Conservation (phyloP, 2,329 filamentous ascomycete genomes). For the Penicillium sp. region DNA sequence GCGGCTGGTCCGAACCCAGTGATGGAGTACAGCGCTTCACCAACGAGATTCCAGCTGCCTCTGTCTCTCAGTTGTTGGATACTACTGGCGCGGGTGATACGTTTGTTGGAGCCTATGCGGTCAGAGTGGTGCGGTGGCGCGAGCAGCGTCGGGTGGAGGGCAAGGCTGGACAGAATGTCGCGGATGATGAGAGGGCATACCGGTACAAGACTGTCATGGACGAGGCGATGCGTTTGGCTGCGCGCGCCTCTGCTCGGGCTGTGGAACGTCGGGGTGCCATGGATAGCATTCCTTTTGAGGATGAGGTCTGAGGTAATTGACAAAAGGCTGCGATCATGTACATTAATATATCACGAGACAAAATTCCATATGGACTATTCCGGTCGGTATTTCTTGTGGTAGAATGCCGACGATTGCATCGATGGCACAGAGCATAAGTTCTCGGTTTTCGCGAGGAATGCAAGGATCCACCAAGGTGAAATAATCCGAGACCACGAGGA, state of each 20-base stretch:
- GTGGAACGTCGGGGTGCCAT: constrained; percentile 48
- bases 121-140: constrained; percentile 61
- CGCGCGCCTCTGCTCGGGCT: constrained; percentile 44
- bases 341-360: constrained; percentile 5
- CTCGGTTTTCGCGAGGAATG: constrained; percentile 1
- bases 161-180: constrained; percentile 51
- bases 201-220: constrained; percentile 47
- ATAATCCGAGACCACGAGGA: constrained; percentile 3
- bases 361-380: not conserved
- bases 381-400: not conserved
- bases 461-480: not conserved
- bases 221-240: constrained; percentile 44
- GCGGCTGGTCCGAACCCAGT: constrained; percentile 43
- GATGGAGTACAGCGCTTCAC: constrained; percentile 30
- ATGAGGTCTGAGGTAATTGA: constrained; percentile 37
- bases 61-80: constrained; percentile 73
- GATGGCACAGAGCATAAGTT: not conserved
- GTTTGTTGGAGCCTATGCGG: constrained; percentile 84
- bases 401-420: not conserved
- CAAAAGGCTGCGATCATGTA: constrained; percentile 3
- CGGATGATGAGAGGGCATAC: constrained; percentile 33
- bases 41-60: constrained; percentile 58
- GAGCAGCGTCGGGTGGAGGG: constrained; percentile 44
- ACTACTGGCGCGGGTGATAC: constrained; percentile 94
- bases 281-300: constrained; percentile 49